These are phyloP conservation scores for Euphorbia peplus DNA, from an alignment of 345 rosid genomes.

Conservation along the genomic window DNA sequence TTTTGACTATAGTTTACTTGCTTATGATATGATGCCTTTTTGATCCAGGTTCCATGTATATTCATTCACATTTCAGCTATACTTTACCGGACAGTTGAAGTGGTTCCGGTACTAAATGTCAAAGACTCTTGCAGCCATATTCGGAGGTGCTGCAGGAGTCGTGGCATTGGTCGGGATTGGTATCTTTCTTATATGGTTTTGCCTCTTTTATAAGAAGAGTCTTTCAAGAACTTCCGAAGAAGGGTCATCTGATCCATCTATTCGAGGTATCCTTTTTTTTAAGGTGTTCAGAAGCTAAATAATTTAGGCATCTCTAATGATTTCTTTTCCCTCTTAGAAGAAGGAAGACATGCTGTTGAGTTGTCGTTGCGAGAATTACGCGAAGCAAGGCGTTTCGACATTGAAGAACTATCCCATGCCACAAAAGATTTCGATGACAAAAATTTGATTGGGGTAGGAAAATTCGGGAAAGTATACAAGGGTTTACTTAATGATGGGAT, in stretches of 20 bases:
- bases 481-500: constrained; percentile 90
- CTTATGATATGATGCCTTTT: constrained; percentile 26
- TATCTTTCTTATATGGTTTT: constrained; percentile 58
- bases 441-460: constrained; percentile 81
- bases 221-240: constrained; percentile 75
- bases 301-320: background rate
- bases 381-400: constrained; percentile 77
- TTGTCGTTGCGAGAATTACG: constrained; percentile 55
- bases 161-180: constrained; percentile 63
- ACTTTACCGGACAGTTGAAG: constrained; percentile 43
- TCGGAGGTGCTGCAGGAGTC: constrained; percentile 98
- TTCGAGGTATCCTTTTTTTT: constrained; percentile 48
- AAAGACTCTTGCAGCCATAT: constrained; percentile 69
- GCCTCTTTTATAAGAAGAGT: constrained; percentile 42
- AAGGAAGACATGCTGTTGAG: constrained; percentile 69
- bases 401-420: constrained; percentile 81
- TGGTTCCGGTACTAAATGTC: constrained; percentile 74
- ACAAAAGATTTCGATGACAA: constrained; percentile 68
- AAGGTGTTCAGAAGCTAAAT: background rate
- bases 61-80: constrained; percentile 16
- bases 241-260: constrained; percentile 74
- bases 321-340: constrained; percentile 28
- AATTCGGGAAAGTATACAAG: constrained; percentile 86
- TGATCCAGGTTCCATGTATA: constrained; percentile 47
- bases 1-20: constrained; percentile 24